phyloP scores from a whole-genome alignment of 1,284 basidiomycete species.

The Ustilago lituana region DNA sequence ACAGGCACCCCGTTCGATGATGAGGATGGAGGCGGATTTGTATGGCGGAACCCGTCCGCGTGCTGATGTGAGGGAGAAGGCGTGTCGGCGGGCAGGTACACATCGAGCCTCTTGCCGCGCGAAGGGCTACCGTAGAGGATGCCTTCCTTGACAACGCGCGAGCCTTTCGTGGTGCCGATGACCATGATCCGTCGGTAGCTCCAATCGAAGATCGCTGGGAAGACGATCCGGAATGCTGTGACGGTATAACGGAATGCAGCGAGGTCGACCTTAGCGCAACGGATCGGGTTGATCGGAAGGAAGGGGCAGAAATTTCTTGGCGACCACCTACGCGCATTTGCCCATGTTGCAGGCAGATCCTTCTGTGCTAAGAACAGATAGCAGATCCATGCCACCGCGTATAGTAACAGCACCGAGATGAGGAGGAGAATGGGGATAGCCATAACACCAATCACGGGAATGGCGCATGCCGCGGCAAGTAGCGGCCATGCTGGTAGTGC shows the following conservation, averaged over 20 bases:
- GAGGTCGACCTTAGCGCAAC: constrained; percentile 62
- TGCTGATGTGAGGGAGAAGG: constrained; percentile 2
- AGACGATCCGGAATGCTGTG: constrained; percentile 49
- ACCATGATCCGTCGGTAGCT: constrained; percentile 62
- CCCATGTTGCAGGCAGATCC: constrained; percentile 53
- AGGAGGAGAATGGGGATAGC: constrained; percentile 64
- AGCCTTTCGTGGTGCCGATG: constrained; percentile 60
- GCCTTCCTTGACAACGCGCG: constrained; percentile 59
- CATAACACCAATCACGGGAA: constrained; percentile 59
- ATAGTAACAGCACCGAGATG: constrained; percentile 60
- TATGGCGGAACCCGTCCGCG: no score
- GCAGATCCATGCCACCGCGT: constrained; percentile 63
- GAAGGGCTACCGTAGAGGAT: constrained; percentile 59
- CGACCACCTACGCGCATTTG: constrained; percentile 22
- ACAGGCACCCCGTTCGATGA: constrained; percentile 57
- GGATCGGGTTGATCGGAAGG: constrained; percentile 61
- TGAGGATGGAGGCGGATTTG: not conserved
- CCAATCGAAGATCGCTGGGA: constrained; percentile 62
- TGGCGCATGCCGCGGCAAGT: constrained; percentile 51
- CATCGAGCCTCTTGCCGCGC: constrained; percentile 55
- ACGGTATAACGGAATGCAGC: constrained; percentile 52
- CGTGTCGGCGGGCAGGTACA: constrained; percentile 56
- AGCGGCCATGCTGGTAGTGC: constrained; percentile 59
- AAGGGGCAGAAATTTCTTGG: constrained; percentile 47
- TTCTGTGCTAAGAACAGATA: constrained; percentile 65